Conservation (phyloP, 306 rosid species). For the Hippophae gyantsensis region DNA sequence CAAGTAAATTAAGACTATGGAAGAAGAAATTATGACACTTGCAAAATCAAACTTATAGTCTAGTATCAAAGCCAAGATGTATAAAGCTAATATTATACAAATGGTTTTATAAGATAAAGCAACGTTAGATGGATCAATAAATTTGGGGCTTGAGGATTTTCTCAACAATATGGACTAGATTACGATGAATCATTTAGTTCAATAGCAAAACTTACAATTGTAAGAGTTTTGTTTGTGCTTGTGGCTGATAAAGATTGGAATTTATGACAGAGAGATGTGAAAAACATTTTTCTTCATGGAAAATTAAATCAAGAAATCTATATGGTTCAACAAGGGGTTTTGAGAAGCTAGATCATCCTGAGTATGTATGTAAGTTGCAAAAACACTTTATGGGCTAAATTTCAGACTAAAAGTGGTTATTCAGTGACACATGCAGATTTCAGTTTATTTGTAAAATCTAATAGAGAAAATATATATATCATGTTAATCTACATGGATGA, state of each 20-base stretch:
- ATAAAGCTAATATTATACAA: not conserved
- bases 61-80: not conserved
- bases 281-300: not conserved
- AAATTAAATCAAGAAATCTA: not conserved
- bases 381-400: not conserved
- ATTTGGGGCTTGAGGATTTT: conserved; percentile 1
- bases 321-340: not conserved
- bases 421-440: too few relatives aligned
- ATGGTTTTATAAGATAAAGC: too few relatives aligned
- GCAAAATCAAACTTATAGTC: not conserved
- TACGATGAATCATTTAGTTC: conserved; percentile 9
- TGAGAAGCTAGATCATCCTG: not conserved
- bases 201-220: not conserved
- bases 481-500: too few relatives aligned
- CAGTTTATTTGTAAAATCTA: too few relatives aligned
- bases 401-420: too few relatives aligned
- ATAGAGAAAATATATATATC: too few relatives aligned
- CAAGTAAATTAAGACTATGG: not conserved
- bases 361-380: not conserved
- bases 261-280: not conserved
- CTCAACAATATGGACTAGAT: conserved; percentile 4
- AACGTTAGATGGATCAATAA: not conserved
- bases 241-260: not conserved
- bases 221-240: not conserved
- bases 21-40: not conserved